Percentiles rank a stretch among this genome's conserved stretches.
phyloP scores from a whole-genome alignment of 2,329 filamentous ascomycete species.

The Calonectria henricotiae region DNA sequence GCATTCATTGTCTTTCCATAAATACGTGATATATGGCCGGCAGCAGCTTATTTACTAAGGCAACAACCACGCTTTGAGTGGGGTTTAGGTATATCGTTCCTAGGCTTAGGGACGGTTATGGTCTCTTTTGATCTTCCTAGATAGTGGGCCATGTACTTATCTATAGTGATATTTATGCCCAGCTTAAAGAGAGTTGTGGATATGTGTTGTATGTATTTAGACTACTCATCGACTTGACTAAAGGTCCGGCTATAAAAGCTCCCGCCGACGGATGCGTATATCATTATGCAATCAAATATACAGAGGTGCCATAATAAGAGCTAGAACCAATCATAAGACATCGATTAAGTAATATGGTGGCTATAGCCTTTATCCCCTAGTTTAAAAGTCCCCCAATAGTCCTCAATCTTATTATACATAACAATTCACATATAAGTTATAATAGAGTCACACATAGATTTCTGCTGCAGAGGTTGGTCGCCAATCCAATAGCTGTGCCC shows the following conservation, averaged over 20 bases:
- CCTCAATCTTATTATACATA: not conserved
- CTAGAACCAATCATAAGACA: not conserved
- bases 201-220: too few species aligned
- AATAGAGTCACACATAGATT: conserved; percentile 33
- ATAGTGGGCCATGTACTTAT: too few species aligned
- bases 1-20: too few species aligned
- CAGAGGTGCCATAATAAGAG: not conserved
- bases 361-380: not conserved
- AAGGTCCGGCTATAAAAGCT: not conserved
- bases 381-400: not conserved
- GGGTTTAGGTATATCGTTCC: too few species aligned
- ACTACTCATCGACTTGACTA: not conserved
- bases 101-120: too few species aligned
- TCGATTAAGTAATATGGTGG: not conserved
- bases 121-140: too few species aligned
- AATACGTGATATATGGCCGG: too few species aligned
- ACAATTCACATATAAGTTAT: conserved; percentile 30
- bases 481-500: conserved; percentile 19
- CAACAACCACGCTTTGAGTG: too few species aligned
- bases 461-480: conserved; percentile 26
- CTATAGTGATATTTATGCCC: too few species aligned
- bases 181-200: too few species aligned
- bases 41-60: too few species aligned
- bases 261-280: not conserved
- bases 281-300: not conserved